Base-by-base conservation (phyloP, 192 early-diverging fungal species). In the Coemansia sp. region DNA sequence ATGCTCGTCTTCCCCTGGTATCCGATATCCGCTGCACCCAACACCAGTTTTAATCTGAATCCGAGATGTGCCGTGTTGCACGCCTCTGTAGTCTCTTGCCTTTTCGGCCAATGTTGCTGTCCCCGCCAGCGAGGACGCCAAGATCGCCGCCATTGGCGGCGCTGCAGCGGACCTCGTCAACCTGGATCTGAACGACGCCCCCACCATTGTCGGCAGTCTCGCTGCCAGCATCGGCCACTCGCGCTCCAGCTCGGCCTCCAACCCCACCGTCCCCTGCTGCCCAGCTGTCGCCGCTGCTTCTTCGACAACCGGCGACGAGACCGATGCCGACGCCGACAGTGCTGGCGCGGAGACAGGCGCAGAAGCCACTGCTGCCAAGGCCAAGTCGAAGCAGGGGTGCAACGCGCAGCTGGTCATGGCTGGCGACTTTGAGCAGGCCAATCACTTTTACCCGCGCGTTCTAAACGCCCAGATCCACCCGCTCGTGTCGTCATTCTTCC, bases 381-480 rank as follows among this genome's bases (percentile, higher is more conserved):
- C n/a, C 31, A 55, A 55, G 52, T 12, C 23, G 3, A 42, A 42
- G 16, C 21, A 42, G 14, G 33, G 20, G 16, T 21, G 25, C 64
- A 53, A 34, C 55, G 64, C 37, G 18, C 64, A 66, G 26, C 35
- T 41, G 38, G 38, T 66, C 12, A 38, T 31, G 52, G 37, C 64
- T 16, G 64, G 64, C 26, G 86, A 89, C 59, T 95, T 95, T 70
- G 93, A 95, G 71, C 78, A 90, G 25, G 92, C 91, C 59, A 72
- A 87, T 39, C 93, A 95, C 66, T 95, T 92, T 77, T 95, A 95
- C 68, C 93, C 93, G 3, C 86, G 93, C 38, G 93, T 95, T 1
- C 72, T 95, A 31, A 95, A 93, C 69, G 93, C 93, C 0, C 86
- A 90, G 68, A 92, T 95, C 42, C 93, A 95, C 70, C 93, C 93